Base-by-base conservation (phyloP, 352 stramenopile genomes). In the Pythium aphanidermatum region DNA sequence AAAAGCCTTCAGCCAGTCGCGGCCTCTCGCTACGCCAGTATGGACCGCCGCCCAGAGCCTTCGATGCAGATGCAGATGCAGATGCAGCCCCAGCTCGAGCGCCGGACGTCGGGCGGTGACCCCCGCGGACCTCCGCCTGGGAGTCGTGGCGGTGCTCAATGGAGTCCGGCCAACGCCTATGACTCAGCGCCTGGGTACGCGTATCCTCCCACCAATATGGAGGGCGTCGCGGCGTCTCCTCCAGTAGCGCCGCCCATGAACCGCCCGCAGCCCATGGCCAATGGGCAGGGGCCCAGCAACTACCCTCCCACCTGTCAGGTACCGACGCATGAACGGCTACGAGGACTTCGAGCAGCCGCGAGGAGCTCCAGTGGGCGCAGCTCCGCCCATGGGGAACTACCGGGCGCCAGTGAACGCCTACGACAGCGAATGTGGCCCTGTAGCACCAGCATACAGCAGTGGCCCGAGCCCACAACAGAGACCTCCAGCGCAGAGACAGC, bases 371-470 rank as follows among this genome's bases (percentile, higher is more conserved):
- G 36, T 36, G 46, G 38, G 46, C 24, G 30, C 13, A 14, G 23
- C 19, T 3, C 23, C 23, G 28, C 13, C 28, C 3, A 31, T 10
- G 34, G 31, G 24, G 33, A 39, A 51, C 35, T 51, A 58, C 29
- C 33, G 44, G 11, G 21, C 26, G 8, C 43, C 42, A 10, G 40
- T 46, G 19, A 49, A 46, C 32, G 51, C 13, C 24, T 49, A 50
- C 42, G 40, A 49, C 16, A n/a, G n/a, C n/a, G n/a, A n/a, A n/a
- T n/a, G n/a, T n/a, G n/a, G n/a, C n/a, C 8, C 37, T 65, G n/a
- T 53, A 76, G 16, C 55, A 52, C 3, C 53, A 68, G 19, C 64
- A 81, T 14, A n/a, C n/a, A n/a, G n/a, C n/a, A n/a, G n/a, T n/a
- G n/a, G n/a, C n/a, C n/a, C n/a, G n/a, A n/a, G n/a, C n/a, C 55